Percentiles rank a stretch among this genome's conserved stretches.
Conservation (phyloP, 768 basidiomycete genomes). For the Podaxis rugospora region DNA sequence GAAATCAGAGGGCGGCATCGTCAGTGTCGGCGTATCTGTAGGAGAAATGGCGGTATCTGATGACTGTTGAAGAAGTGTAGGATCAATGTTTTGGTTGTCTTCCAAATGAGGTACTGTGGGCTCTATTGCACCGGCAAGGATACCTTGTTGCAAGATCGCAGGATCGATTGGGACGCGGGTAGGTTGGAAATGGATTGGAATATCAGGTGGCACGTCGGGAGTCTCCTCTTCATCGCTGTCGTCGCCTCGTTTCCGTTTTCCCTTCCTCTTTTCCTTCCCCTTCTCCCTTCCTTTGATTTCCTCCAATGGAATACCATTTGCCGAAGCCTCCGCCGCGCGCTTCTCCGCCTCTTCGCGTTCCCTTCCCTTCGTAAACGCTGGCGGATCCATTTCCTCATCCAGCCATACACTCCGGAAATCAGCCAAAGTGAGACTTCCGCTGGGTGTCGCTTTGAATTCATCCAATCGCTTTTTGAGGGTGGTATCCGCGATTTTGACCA, state of each 20-base stretch:
- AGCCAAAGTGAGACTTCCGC: conserved; percentile 77
- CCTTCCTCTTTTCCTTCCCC: conserved; percentile 27
- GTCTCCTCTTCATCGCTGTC: conserved; percentile 23
- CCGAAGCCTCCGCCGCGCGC: conserved; percentile 31
- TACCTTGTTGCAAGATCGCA: conserved; percentile 59
- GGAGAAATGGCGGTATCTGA: conserved; percentile 2
- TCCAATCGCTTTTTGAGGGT: conserved; percentile 91
- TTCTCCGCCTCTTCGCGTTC: conserved; percentile 62
- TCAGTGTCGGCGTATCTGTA: conserved; percentile 12
- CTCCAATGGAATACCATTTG: conserved; percentile 22
- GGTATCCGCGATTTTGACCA: conserved; percentile 97
- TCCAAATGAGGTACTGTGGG: conserved; percentile 34
- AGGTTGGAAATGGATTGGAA: conserved; percentile 15
- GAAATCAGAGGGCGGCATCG: conserved; percentile 27
- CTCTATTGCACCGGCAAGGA: conserved; percentile 52
- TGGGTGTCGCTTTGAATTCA: conserved; percentile 90
- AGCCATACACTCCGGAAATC: conserved; percentile 91
- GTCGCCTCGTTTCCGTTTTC: conserved; percentile 27
- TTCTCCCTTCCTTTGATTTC: conserved; percentile 24
- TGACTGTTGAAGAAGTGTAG: conserved; percentile 36
- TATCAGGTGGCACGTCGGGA: conserved; percentile 14
- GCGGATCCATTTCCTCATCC: conserved; percentile 89
- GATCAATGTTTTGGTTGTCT: conserved; percentile 52
- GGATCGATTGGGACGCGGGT: conserved; percentile 47
- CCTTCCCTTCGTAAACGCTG: conserved; percentile 77